Percentiles rank a stretch among this genome's conserved stretches.
Evolutionary conservation across 2,329 filamentous ascomycete species (phyloP).

Genomic region (Pseudodiploospora longispora): DNA sequence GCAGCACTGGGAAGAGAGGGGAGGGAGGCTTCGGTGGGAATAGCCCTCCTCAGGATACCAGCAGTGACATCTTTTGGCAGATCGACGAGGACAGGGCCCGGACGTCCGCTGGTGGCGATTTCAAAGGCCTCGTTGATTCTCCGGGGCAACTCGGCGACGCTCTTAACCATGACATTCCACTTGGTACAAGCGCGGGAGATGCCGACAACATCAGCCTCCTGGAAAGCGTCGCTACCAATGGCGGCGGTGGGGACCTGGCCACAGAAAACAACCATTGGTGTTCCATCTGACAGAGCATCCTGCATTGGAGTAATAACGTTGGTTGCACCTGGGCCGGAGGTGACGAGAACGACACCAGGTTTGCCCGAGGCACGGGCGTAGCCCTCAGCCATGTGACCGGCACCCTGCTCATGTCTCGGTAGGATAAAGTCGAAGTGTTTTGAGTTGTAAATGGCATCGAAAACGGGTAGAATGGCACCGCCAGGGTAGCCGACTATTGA

Average conservation of each 20-base stretch:
- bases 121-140: conserved; percentile 98
- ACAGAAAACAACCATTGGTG: conserved; percentile 89
- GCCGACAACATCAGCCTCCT: conserved; percentile 89
- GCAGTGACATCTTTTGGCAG: conserved; percentile 95
- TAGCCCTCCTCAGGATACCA: conserved; percentile 71
- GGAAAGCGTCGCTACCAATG: conserved; percentile 94
- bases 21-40: conserved; percentile 66
- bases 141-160: conserved; percentile 81
- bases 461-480: conserved; percentile 93
- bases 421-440: conserved; percentile 94
- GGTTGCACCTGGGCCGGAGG: conserved; percentile 90
- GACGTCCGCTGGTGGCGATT: conserved; percentile 89
- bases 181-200: conserved; percentile 95
- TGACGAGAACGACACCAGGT: conserved; percentile 81
- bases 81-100: conserved; percentile 91
- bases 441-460: conserved; percentile 98
- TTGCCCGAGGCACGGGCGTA: conserved; percentile 90
- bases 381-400: conserved; percentile 96
- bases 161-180: conserved; percentile 99
- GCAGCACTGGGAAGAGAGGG: conserved; percentile 81
- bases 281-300: conserved; percentile 90
- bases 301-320: conserved; percentile 97
- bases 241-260: conserved; percentile 86
- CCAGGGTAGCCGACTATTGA: conserved; percentile 74
- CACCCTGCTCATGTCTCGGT: conserved; percentile 86